Evolutionary conservation across 257 asterid genomes (phyloP), one percentile per base, ranked within the genome.

Genomic region (Marsdenia floribunda): DNA sequence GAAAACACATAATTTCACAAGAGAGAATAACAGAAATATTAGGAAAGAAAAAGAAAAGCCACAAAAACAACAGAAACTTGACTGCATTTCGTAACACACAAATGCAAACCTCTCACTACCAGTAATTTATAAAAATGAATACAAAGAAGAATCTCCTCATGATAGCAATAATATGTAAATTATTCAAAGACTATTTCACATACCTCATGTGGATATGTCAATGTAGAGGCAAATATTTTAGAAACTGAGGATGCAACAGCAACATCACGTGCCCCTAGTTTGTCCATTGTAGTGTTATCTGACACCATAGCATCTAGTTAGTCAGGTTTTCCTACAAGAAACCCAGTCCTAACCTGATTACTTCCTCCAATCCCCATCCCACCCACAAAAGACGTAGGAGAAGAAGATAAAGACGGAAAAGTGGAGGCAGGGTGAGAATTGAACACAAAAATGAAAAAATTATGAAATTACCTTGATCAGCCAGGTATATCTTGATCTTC

Each of bases 121-220:
- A 53, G n/a, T 53, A 14, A 4, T 55, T 38, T 10, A 57, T 38
- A 5, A 44, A 29, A 33, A 4, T 26, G 33, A 68, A 19, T 37
- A 42, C 50, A 38, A 44, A 68, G 66, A 18, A 64, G 49, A 12
- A 33, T 50, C 21, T 5, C 54, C 49, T 16, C 33, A 26, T 33
- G n/a, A 18, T 24, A 37, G 52, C 52, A 38, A 72, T 60, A 33
- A 26, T 16, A 55, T 15, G 46, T 24, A 42, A 57, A 66, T 6
- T 59, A 15, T 47, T 54, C 15, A 11, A n/a, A 24, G 3, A 19
- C 44, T 16, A 24, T 52, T 38, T 35, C 61, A 49, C 69, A 76
- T 78, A 92, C 98, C 98, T 93, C 98, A 22, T 93, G 97, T 2
- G 99, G 97, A 83, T 94, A 94, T 49, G 99, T 94, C 89, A 94